Evolutionary conservation across 2,329 filamentous ascomycete genomes (phyloP).

Genomic region (Sphaerulina musiva): DNA sequence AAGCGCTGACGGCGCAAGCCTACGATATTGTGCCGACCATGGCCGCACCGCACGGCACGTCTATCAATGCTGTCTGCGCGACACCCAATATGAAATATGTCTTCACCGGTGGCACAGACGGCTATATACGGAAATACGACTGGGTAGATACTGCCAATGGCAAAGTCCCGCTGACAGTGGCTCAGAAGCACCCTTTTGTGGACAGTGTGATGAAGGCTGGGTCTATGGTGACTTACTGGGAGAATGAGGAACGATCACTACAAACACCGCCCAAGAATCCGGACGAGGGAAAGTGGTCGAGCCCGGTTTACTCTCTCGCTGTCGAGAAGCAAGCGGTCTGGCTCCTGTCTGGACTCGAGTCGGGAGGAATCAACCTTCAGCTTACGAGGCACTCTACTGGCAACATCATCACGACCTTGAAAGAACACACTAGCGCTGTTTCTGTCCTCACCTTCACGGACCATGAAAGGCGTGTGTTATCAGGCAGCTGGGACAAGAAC

Average conservation of each 20-base stretch:
- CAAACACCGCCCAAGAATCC: slow-evolving; percentile 32
- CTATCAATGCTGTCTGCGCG: slow-evolving; percentile 84
- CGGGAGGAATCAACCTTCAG: slow-evolving; percentile 86
- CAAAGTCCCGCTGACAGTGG: slow-evolving; percentile 86
- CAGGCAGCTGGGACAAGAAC: slow-evolving; percentile 93
- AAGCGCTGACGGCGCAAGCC: slow-evolving; percentile 68
- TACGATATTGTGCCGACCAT: slow-evolving; percentile 98
- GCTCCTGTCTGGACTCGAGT: slow-evolving; percentile 85
- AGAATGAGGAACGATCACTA: slow-evolving; percentile 71
- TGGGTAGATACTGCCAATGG: slow-evolving; percentile 92
- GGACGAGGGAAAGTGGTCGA: slow-evolving; percentile 51
- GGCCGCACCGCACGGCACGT: slow-evolving; percentile 90
- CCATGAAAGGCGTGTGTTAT: slow-evolving; percentile 81
- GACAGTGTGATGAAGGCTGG: slow-evolving; percentile 95
- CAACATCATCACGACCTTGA: slow-evolving; percentile 73
- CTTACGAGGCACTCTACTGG: slow-evolving; percentile 92
- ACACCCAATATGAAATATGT: slow-evolving; percentile 94
- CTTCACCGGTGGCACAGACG: slow-evolving; percentile 87
- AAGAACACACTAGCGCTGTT: slow-evolving; percentile 83
- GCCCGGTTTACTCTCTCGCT: slow-evolving; percentile 88
- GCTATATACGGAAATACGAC: slow-evolving; percentile 95
- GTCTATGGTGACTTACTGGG: slow-evolving; percentile 94
- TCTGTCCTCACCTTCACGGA: slow-evolving; percentile 75
- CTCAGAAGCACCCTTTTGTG: slow-evolving; percentile 92
- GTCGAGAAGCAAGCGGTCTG: slow-evolving; percentile 85